phyloP scores from a whole-genome alignment of 148 eudicot genomes.

The Vaccinium vitisidaea region DNA sequence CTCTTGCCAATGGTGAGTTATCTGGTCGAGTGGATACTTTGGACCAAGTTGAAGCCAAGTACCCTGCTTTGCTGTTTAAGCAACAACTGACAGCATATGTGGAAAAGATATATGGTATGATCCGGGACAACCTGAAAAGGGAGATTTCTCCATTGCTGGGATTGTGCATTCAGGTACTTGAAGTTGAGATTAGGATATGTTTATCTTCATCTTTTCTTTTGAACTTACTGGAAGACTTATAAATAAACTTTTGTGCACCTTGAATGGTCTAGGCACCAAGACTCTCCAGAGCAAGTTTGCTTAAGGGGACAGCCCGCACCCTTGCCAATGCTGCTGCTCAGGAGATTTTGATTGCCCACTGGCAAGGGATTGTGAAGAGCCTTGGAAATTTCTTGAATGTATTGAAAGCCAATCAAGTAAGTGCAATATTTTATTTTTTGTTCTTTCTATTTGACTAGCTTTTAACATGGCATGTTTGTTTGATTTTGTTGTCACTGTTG shows the following conservation, averaged over 20 bases:
- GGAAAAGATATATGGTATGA: slow-evolving; percentile 92
- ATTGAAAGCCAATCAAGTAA: slow-evolving; percentile 70
- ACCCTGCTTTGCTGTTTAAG: slow-evolving; percentile 85
- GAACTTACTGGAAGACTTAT: neutral
- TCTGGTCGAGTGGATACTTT: slow-evolving; percentile 45
- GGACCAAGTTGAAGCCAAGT: slow-evolving; percentile 80
- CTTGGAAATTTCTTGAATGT: slow-evolving; percentile 55
- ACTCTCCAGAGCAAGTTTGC: slow-evolving; percentile 63
- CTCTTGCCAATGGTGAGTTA: slow-evolving; percentile 42
- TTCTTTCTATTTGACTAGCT: slow-evolving; percentile 7
- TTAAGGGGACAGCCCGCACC: slow-evolving; percentile 52
- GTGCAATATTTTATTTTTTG: slow-evolving; percentile 20
- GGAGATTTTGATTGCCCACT: slow-evolving; percentile 71
- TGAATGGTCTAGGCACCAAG: slow-evolving; percentile 70
- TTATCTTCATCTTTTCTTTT: neutral
- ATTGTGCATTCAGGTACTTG: slow-evolving; percentile 82
- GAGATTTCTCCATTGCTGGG: slow-evolving; percentile 85
- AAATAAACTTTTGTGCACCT: neutral
- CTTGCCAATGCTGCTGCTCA: slow-evolving; percentile 64
- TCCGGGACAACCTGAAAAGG: slow-evolving; percentile 83
- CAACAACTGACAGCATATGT: slow-evolving; percentile 92
- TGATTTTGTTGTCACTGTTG: neutral
- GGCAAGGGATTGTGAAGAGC: slow-evolving; percentile 87
- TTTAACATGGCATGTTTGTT: neutral
- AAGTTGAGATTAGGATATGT: neutral